Conservation (phyloP, 352 stramenopile genomes). For the Pythium sukuiense region DNA sequence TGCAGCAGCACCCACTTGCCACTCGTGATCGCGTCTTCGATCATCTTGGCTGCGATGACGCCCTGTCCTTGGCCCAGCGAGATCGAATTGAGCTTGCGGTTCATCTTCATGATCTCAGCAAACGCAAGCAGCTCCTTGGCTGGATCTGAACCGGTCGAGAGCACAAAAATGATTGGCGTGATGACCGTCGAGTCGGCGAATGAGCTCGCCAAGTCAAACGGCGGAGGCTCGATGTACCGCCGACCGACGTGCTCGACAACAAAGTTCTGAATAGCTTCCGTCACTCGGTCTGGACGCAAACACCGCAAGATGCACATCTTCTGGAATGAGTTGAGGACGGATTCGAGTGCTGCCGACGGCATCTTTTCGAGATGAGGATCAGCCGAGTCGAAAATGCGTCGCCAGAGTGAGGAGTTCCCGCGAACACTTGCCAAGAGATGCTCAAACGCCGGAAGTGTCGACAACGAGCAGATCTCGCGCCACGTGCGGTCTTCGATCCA, state of each 20-base stretch:
- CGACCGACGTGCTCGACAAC: slow-evolving; percentile 78
- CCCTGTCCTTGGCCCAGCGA: slow-evolving; percentile 91
- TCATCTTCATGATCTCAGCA: slow-evolving; percentile 84
- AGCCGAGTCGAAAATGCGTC: slow-evolving; percentile 46
- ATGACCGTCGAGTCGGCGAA: slow-evolving; percentile 82
- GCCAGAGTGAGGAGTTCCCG: slow-evolving; percentile 33
- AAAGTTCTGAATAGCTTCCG: slow-evolving; percentile 78
- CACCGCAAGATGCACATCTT: slow-evolving; percentile 62
- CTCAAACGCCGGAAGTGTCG: slow-evolving; percentile 40
- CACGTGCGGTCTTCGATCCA: slow-evolving; percentile 52
- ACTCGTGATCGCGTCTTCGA: slow-evolving; percentile 82
- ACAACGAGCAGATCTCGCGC: slow-evolving; percentile 41
- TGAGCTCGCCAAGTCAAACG: slow-evolving; percentile 81
- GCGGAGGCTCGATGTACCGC: slow-evolving; percentile 82
- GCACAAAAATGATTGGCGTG: slow-evolving; percentile 91
- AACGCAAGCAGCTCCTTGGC: slow-evolving; percentile 88
- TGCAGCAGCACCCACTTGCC: slow-evolving; percentile 92
- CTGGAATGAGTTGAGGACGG: slow-evolving; percentile 38
- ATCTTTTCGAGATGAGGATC: slow-evolving; percentile 45
- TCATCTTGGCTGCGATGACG: slow-evolving; percentile 83
- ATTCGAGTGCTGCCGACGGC: slow-evolving; percentile 32
- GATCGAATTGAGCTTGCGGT: slow-evolving; percentile 83
- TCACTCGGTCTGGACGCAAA: slow-evolving; percentile 63
- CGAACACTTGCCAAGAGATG: slow-evolving; percentile 30
- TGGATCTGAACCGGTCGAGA: slow-evolving; percentile 88